Evolutionary conservation across 116 monocot species (phyloP), one percentile per base, ranked within the genome.

Genomic region (Phalaenopsis hybrid): DNA sequence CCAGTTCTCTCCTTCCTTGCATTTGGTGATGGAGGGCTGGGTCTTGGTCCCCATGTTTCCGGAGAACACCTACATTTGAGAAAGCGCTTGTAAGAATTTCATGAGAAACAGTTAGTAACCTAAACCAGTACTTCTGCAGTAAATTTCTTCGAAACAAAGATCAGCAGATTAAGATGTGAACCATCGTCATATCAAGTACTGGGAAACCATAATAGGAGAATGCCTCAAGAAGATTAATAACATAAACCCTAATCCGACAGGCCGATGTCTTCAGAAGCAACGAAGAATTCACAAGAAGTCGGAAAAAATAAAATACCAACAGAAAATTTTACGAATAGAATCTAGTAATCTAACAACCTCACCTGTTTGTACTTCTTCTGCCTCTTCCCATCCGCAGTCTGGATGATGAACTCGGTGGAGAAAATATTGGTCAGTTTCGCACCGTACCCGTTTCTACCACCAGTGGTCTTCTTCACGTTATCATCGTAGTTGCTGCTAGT

Each of bases 281-380:
- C 12, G 15, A 55, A 55, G 55, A 55, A 55, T 16, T 55, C 55
- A 15, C 55, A 55, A 55, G 55, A 55, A 17, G 15, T 15, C 3
- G 4, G 55, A 55, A 15, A 16, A 50, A 9, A 28, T 28, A 28
- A 55, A 55, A 55, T 55, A 13, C 55, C 15, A 55, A 9, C 6
- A 7, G 48, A 48, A 48, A 9, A 1, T 48, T 48, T 48, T 43
- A 37, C 41, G 15, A 81, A 49, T 3, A 13, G 55, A 55, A 13
- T 15, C 12, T 3, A 55, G 15, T 55, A 55, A 55, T 16, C 55
- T 3, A 0, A 75, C 2, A 80, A 79, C 8, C 23, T 59, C 75
- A 92, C 95, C 95, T 98, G 95, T 83, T 98, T 98, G 74, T 98
- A 98, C 89, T 95, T 98, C 98, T 88, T 98, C 81, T 79, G 83